phyloP scores from a whole-genome alignment of 108 stramenopile species.

The Mayamaea pseudoterrestris region DNA sequence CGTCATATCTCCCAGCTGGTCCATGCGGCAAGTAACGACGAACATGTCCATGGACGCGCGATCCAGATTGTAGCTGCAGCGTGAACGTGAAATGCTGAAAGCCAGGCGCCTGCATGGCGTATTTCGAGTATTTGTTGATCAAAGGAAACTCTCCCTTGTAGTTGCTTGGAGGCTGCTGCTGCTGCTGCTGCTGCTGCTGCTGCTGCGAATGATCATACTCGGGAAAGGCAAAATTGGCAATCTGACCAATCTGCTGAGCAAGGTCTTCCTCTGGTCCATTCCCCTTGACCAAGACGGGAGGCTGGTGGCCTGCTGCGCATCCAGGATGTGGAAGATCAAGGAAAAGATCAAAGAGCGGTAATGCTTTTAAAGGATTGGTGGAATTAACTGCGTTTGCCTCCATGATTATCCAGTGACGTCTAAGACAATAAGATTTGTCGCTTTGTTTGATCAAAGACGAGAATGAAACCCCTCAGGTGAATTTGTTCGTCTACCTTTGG shows the following conservation, averaged over 20 bases:
- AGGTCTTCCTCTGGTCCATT: constrained; percentile 29
- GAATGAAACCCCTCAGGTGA: too few relatives aligned
- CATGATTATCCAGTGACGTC: too few relatives aligned
- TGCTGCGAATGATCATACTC: constrained; percentile 45
- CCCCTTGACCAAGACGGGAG: constrained; percentile 21
- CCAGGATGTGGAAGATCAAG: constrained; percentile 73
- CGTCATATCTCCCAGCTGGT: constrained; percentile 46
- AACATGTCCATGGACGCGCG: constrained; percentile 68
- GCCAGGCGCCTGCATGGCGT: constrained; percentile 42
- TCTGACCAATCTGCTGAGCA: constrained; percentile 24
- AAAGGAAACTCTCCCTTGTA: too few relatives aligned
- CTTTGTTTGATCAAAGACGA: too few relatives aligned
- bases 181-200: constrained; percentile 5
- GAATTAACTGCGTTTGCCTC: too few relatives aligned
- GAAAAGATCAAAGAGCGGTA: constrained; percentile 58
- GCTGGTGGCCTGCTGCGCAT: constrained; percentile 11
- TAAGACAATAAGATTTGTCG: too few relatives aligned
- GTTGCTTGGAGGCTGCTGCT: neutral
- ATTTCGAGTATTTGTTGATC: constrained; percentile 50
- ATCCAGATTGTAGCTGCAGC: constrained; percentile 40
- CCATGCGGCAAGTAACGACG: constrained; percentile 59
- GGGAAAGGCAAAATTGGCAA: constrained; percentile 64
- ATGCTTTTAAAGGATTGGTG: constrained; percentile 3
- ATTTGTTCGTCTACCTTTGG: too few relatives aligned
- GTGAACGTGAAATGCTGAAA: constrained; percentile 66